Conservation (phyloP, 768 basidiomycete genomes). For the Gymnopilus junonius region DNA sequence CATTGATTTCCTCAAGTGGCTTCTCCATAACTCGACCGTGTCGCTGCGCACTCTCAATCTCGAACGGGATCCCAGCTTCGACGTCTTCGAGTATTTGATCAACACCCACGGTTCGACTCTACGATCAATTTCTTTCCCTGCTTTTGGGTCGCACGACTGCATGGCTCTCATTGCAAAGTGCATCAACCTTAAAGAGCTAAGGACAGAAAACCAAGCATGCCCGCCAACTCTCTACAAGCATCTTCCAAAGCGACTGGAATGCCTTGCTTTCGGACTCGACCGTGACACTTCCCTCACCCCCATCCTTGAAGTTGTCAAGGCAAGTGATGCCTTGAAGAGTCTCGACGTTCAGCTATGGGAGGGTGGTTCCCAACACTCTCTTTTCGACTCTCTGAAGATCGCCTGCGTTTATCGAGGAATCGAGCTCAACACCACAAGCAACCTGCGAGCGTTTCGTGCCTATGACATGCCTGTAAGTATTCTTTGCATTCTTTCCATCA, state of each 20-base stretch:
- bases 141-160: constrained; percentile 52
- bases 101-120: constrained; percentile 52
- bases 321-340: constrained; percentile 43
- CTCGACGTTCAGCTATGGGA: constrained; percentile 61
- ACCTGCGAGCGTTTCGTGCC: constrained; percentile 57
- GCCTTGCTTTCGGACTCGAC: constrained; percentile 66
- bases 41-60: constrained; percentile 60
- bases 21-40: constrained; percentile 59
- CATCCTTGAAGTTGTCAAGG: constrained; percentile 59
- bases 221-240: constrained; percentile 48
- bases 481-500: background rate
- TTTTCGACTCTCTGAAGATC: constrained; percentile 60
- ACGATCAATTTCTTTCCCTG: constrained; percentile 60
- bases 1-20: constrained; percentile 69
- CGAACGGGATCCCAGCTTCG: constrained; percentile 59
- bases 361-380: constrained; percentile 51
- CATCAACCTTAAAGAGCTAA: constrained; percentile 53
- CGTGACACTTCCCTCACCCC: constrained; percentile 56
- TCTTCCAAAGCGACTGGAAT: constrained; percentile 53
- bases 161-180: constrained; percentile 51
- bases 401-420: constrained; percentile 68
- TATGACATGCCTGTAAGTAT: constrained; percentile 16
- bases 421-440: constrained; percentile 51
- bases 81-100: constrained; percentile 59
- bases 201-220: constrained; percentile 58